Base-by-base conservation (phyloP, 192 early-diverging fungal species). In the Umbelopsis ramanniana region DNA sequence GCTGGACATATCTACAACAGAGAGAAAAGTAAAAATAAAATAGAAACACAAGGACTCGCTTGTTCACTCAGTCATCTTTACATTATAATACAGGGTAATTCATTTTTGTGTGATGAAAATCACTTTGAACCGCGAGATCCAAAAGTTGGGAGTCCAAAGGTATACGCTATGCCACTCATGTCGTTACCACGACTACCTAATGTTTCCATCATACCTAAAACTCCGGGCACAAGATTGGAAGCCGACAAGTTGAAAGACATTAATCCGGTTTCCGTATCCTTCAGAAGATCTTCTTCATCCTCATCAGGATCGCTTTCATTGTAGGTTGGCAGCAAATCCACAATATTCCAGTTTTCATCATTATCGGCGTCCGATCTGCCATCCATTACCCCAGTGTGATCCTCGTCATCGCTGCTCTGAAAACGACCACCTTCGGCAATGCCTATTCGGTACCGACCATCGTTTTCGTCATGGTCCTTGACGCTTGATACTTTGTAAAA, bases 321-420 rank as follows among this genome's bases (percentile, higher is more conserved):
- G 66, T 52, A 74, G 3, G 72, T 68, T n/a, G 76, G 72, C 57
- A 73, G 63, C 23, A 78, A 72, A 70, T 79, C 77, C 19, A 79
- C 77, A 15, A 79, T 24, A 67, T 74, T 79, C 77, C 77, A 79
- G 33, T 74, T 71, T 48, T 79, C 77, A 12, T 50, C 52, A n/a
- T 26, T 33, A 14, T 69, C 43, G 35, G 43, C 6, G 19, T 45
- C 52, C 22, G 33, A 43, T 50, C 50, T 3, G 29, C 14, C 22
- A 26, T 50, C 48, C 60, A 22, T 40, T 17, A 50, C 3, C 6
- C 50, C 47, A 38, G 23, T 52, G 29, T 74, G 23, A 15, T 74
- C 43, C 11, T 55, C 52, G 2, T 68, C 72, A 15, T 46, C 48
- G 6, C 50, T 37, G 17, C 46, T 26, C 2, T 63, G 57, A 37